Evolutionary conservation across 2,329 filamentous ascomycete genomes (phyloP), one percentile per base, ranked within the genome.

Genomic region (Cladosporium velox): DNA sequence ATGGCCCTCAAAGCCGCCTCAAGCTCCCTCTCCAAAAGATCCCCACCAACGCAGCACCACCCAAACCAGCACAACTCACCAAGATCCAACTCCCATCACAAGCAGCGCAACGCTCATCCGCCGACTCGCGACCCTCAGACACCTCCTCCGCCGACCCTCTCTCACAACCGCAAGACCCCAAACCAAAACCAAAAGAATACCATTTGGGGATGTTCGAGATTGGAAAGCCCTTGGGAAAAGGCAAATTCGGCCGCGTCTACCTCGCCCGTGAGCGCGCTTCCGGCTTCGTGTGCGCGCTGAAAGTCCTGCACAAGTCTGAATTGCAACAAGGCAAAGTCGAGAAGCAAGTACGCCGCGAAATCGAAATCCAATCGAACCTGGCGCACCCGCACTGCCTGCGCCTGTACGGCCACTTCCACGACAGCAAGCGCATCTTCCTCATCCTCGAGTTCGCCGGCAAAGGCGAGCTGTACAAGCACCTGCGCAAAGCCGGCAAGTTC

Each of bases 121-220:
- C 73, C 74, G 72, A 72, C 68, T 71, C 76, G 67, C 69, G 68
- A 18, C 71, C 72, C 3, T 75, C 73, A 55, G 76, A 70, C 74
- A 77, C 65, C 73, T 77, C 65, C 73, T 65, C 64, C 28, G 57
- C 65, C 4, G 74, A 77, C 78, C 38, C 79, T 78, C 59, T 77
- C 76, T 70, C 81, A 78, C 61, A 78, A 75, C 32, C 72, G 68
- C 60, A 74, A 21, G 41, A 47, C 2, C 41, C 41, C 41, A 69
- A 69, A 28, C 78, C 81, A 4, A 83, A 81, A 65, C 70, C 77
- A 21, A 81, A 81, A 69, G 73, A 92, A 71, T 93, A 93, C 79
- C 92, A 96, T 76, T 87, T 97, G 4, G 91, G 92, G 79, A 96
- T 96, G 91, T 96, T 96, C 77, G 93, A 97, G 78, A 96, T 96